Base-by-base conservation (phyloP, 306 rosid species). In the Senna tora region DNA sequence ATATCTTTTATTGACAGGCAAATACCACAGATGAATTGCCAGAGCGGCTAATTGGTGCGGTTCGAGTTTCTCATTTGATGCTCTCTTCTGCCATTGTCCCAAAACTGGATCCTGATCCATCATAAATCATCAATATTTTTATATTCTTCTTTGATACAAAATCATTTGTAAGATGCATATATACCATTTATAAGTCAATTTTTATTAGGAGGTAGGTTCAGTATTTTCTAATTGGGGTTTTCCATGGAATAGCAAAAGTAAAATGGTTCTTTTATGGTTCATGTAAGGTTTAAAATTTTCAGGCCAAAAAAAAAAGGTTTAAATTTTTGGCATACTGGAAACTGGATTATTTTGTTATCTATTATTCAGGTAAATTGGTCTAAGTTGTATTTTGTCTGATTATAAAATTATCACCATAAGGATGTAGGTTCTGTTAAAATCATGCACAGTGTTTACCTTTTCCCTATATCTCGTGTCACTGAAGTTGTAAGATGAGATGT, bases 11-110 rank as follows among this genome's bases (percentile, higher is more conserved):
- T 71, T 70, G 59, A 38, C 83, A 94, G 99, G 99, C 88, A 84
- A 94, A 91, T 77, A 82, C 87, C 11, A 63, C 88, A 21, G 93
- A 86, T 81, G 99, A 94, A 86, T 87, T 94, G 75, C 97, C 99
- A 2, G 99, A 94, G 82, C 81, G 93, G 85, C 90, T 94, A 64
- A 84, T 94, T 65, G 97, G 99, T 49, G 99, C 99, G 9, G 96
- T 91, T 68, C 97, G 99, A 4, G 64, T 91, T 65, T 91, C 97
- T 65, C 99, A 94, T 76, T 67, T 94, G 71, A 89, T 87, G 71
- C 97, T 94, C 42, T 73, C 79, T 34, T 83, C 97, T 32, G 97
- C 99, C 60, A 58, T 81, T 59, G 87, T 85, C 22, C 91, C 99
- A 7, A 89, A 89, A 68, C 80, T 94, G 80, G 97, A 87, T 8